Conservation (phyloP, 441 rosid genomes). For the Omphalea diandra region DNA sequence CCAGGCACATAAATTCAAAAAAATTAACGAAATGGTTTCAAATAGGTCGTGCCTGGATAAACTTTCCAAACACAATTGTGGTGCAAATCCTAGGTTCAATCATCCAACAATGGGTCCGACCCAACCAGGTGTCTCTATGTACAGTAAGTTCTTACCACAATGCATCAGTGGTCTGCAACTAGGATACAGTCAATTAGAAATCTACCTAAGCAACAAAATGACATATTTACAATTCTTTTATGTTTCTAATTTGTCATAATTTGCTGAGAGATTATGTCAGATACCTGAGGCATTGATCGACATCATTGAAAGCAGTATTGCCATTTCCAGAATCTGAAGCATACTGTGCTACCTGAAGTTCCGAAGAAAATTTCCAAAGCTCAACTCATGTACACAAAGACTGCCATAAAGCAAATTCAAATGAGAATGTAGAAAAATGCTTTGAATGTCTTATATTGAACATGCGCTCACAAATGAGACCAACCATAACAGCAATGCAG, state of each 20-base stretch:
- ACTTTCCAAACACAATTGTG: conserved; percentile 1
- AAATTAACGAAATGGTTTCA: no score
- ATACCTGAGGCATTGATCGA: conserved; percentile 77
- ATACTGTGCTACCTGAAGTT: conserved; percentile 76
- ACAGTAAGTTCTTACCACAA: no score
- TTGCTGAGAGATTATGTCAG: conserved; percentile 11
- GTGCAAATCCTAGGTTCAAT: not conserved
- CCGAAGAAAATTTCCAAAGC: conserved; percentile 44
- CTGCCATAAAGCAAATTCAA: conserved; percentile 34
- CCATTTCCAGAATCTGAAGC: conserved; percentile 82
- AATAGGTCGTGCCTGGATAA: not conserved
- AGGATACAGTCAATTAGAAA: no score
- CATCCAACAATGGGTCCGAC: not conserved
- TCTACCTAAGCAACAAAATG: not conserved
- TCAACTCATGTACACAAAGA: conserved; percentile 42
- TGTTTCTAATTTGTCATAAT: not conserved
- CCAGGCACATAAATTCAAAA: no score
- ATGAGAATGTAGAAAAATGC: conserved; percentile 26
- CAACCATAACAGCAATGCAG: not conserved
- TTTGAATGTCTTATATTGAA: conserved; percentile 4
- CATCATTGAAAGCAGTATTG: conserved; percentile 51
- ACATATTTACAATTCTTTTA: not conserved
- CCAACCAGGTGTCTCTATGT: not conserved
- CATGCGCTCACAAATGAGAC: conserved; percentile 1
- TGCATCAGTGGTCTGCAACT: no score